Evolutionary conservation across 305 asterid species (phyloP), one percentile per base, ranked within the genome.

Genomic region (Fraxinus platypoda): DNA sequence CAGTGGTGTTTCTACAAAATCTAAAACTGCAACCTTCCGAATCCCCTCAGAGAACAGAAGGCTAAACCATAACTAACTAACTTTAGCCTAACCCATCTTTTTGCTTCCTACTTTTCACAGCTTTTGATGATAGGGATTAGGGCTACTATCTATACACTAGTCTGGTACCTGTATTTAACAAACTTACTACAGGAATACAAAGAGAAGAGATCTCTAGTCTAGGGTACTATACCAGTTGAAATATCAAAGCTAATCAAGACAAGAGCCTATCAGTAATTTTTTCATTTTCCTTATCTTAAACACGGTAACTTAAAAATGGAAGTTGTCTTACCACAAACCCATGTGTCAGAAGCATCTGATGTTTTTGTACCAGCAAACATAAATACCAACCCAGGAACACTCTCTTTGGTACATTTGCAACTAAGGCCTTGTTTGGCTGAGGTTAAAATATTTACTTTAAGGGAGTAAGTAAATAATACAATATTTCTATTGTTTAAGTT

Each of bases 31-130:
- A 41, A 41, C 52, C 52, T 11, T 41, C 52, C 9, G 52, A 41
- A 41, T 41, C 52, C 17, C 17, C 52, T 41, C 52, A 41, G 33
- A 30, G 26, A 57, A 74, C 77, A 86, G 81, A 80, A 83, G 84
- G 59, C 76, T 82, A 76, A 81, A 77, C 37, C 82, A 73, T 71
- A 64, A 41, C 52, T 9, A 46, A 28, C 62, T 76, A 81, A 4
- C 34, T 76, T 78, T 49, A 82, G 89, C 92, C 97, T 91, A 93
- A 89, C 98, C 97, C 97, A 92, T 91, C 52, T 41, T 41, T 41
- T 11, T 41, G 52, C 15, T 9, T 41, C 49, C 11, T 59, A 7
- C 64, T 79, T 71, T 84, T 62, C 84, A 84, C 88, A 72, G 77
- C 88, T 85, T 87, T 85, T 82, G 82, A 84, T 86, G 83, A 35